Conservation (phyloP, 2,329 filamentous ascomycete species). For the Chaetomiaceae sp. region DNA sequence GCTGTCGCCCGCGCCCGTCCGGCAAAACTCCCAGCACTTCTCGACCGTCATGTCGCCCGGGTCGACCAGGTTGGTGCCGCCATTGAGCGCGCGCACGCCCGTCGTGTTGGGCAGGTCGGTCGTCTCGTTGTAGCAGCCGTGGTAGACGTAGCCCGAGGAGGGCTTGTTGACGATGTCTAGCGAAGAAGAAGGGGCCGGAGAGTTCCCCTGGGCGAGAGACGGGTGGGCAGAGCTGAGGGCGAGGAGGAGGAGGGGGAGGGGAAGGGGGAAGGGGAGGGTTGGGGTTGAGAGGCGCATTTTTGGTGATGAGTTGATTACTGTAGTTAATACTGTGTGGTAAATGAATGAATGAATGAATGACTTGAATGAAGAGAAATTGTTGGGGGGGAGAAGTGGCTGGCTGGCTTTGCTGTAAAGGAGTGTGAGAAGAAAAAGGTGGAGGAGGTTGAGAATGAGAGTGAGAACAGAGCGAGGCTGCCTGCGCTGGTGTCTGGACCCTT, state of each 20-base stretch:
- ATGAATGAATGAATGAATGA: no score
- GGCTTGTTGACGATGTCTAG: neutral
- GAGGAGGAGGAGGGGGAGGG: neutral
- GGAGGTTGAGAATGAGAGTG: neutral
- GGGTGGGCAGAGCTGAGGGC: no score
- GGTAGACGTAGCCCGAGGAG: neutral
- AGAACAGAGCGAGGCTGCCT: neutral
- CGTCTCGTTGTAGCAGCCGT: slow-evolving; percentile 58
- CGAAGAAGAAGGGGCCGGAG: neutral
- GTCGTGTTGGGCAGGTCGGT: slow-evolving; percentile 40
- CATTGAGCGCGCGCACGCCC: slow-evolving; percentile 42
- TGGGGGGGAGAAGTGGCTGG: no score
- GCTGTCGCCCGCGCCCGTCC: slow-evolving; percentile 35
- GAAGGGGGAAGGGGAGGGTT: neutral
- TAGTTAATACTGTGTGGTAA: no score
- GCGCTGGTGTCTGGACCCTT: neutral
- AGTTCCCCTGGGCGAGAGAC: no score
- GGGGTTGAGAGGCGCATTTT: neutral
- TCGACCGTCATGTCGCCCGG: slow-evolving; percentile 48
- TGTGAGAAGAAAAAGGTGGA: neutral
- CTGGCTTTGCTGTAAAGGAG: neutral
- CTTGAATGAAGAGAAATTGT: no score
- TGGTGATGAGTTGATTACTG: no score
- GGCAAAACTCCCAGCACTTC: slow-evolving; percentile 49
- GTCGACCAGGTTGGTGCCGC: slow-evolving; percentile 38